Base-by-base conservation (phyloP, 1,284 basidiomycete genomes). In the Rhodofomes roseus region DNA sequence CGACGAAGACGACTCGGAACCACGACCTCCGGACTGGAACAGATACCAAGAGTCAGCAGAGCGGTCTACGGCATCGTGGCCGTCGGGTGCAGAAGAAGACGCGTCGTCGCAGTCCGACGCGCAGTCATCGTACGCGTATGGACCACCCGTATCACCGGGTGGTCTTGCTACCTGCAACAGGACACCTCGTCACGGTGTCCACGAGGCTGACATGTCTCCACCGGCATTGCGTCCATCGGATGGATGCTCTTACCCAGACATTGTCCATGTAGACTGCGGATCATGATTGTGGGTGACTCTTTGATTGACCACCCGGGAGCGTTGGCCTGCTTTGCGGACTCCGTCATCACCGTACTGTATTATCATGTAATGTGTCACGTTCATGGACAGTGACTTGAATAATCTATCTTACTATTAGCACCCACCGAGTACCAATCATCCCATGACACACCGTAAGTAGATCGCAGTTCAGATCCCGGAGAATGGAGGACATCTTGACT, bases 21-120 rank as follows among this genome's bases (percentile, higher is more conserved):
- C 54, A 63, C 63, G 64, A 65, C 64, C 63, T 39, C 59, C 63
- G 27, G 44, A 60, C 55, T 54, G 54, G 46, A 58, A 56, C 37
- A 68, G 74, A 46, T 79, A 77, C 66, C 75, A 76, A 46, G 71
- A 79, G 34, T 82, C 79, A 61, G 76, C 75, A 62, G 79, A 81
- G 70, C 78, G 80, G 54, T 81, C 76, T 57, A 80, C 79, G 54
- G 75, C 69, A 43, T 63, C 63, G 54, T 78, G 78, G 78, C 64
- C 72, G 18, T 52, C 50, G 34, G 34, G 22, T 14, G 34, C 50
- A 11, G 50, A 52, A 18, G 50, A 52, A 16, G 50, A 52, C 22
- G 51, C 23, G 36, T 50, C 54, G 60, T 57, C 62, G 55, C 57
- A 56, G 58, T 58, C 53, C 23, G 29, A 50, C 58, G 44, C 43